These are phyloP conservation scores for Paramyrothecium roridum DNA, from an alignment of 2,329 filamentous ascomycete genomes.

Conservation along the genomic window DNA sequence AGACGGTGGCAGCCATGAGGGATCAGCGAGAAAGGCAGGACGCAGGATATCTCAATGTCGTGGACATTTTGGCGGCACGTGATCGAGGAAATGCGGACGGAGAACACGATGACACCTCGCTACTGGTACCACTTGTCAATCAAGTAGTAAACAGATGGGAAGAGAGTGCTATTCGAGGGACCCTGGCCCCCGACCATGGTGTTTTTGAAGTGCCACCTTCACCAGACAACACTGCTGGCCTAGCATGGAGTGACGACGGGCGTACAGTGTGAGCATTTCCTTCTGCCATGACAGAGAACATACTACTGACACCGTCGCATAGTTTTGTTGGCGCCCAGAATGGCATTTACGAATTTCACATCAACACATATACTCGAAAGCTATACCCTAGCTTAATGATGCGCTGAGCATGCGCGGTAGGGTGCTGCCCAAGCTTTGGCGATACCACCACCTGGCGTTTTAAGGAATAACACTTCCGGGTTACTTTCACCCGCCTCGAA, in stretches of 20 bases:
- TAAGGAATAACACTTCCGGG: not conserved
- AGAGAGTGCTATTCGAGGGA: slow-evolving; percentile 30
- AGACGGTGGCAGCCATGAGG: slow-evolving; percentile 31
- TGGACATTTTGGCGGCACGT: slow-evolving; percentile 33
- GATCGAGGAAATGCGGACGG: slow-evolving; percentile 25
- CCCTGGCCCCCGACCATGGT: slow-evolving; percentile 30
- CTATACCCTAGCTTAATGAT: slow-evolving; percentile 52
- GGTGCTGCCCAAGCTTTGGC: not conserved
- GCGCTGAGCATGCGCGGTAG: slow-evolving; percentile 34
- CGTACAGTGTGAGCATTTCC: slow-evolving; percentile 49
- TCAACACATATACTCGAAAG: slow-evolving; percentile 62
- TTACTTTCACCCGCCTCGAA: not conserved
- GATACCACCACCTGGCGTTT: not conserved
- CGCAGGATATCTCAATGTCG: slow-evolving; percentile 29
- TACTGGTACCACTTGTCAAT: slow-evolving; percentile 33
- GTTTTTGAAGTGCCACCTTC: slow-evolving; percentile 42
- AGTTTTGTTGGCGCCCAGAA: slow-evolving; percentile 66
- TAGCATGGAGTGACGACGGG: slow-evolving; percentile 62
- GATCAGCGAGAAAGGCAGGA: slow-evolving; percentile 33
- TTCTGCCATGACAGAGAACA: not conserved
- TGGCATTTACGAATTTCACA: slow-evolving; percentile 71
- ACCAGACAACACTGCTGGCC: slow-evolving; percentile 57
- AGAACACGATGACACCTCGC: slow-evolving; percentile 31
- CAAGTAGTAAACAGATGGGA: slow-evolving; percentile 34
- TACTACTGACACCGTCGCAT: slow-evolving; percentile 12